Conservation (phyloP, 1,284 basidiomycete genomes). For the Pholiota adiposa region DNA sequence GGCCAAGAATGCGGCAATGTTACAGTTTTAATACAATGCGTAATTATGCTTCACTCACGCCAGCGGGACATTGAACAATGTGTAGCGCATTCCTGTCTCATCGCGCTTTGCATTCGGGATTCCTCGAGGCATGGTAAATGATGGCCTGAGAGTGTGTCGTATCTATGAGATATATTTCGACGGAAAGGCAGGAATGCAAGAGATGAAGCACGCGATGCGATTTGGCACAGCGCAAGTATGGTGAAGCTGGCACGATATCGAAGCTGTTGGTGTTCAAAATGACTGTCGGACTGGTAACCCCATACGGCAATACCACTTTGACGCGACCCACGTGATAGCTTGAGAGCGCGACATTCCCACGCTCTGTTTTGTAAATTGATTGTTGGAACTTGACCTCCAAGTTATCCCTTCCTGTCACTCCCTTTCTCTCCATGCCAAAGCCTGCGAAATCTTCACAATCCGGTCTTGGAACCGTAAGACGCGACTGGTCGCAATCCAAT, state of each 20-base stretch:
- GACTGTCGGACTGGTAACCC: neutral
- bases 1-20: slow-evolving; percentile 17
- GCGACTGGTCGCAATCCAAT: slow-evolving; percentile 46
- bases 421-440: slow-evolving; percentile 7
- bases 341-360: slow-evolving; percentile 15
- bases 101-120: slow-evolving; percentile 78
- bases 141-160: neutral
- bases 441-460: slow-evolving; percentile 33
- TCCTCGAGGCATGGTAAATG: slow-evolving; percentile 68
- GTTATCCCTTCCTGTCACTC: neutral
- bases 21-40: slow-evolving; percentile 3
- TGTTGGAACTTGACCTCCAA: neutral
- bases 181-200: neutral
- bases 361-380: slow-evolving; percentile 3
- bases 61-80: slow-evolving; percentile 78
- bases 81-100: slow-evolving; percentile 79
- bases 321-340: neutral
- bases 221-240: too few relatives aligned
- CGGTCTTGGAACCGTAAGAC: slow-evolving; percentile 47
- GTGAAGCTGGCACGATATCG: too few relatives aligned
- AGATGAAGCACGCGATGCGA: too few relatives aligned
- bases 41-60: slow-evolving; percentile 48
- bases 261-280: neutral
- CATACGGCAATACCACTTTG: neutral
- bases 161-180: neutral